A percentile compares a stretch with the other conserved stretches of the same genome.
Evolutionary conservation across 1,284 basidiomycete species (phyloP).

Genomic region (Ustanciosporium gigantosporum): DNA sequence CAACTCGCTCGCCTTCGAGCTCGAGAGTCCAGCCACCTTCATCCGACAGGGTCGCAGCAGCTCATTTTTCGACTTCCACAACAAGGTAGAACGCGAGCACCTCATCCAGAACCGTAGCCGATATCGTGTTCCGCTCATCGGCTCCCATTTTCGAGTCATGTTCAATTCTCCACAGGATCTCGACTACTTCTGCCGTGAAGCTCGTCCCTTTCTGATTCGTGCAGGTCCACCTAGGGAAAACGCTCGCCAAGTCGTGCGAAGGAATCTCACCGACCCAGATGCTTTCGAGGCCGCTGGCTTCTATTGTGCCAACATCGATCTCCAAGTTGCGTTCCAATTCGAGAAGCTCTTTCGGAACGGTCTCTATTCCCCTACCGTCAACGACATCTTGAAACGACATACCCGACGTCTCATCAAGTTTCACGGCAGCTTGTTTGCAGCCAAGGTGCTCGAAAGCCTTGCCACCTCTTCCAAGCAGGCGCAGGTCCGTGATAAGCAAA

Average conservation of each 20-base stretch:
- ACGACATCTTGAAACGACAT: constrained; percentile 9
- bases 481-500: constrained; percentile 12
- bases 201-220: constrained; percentile 9
- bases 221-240: constrained; percentile 10
- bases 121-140: constrained; percentile 10
- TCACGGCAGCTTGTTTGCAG: constrained; percentile 6
- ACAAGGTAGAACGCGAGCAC: neutral
- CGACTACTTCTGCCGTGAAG: constrained; percentile 23
- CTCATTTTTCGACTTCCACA: constrained; percentile 13
- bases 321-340: constrained; percentile 18
- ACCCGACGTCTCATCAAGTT: constrained; percentile 7
- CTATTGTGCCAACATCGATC: constrained; percentile 10
- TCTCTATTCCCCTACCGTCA: constrained; percentile 13
- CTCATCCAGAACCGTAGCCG: constrained; percentile 4
- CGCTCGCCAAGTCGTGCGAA: constrained; percentile 3
- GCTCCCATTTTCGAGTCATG: constrained; percentile 13
- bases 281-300: constrained; percentile 5
- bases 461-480: constrained; percentile 6
- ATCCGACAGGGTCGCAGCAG: constrained; percentile 16
- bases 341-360: constrained; percentile 22
- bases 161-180: constrained; percentile 11
- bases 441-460: constrained; percentile 10
- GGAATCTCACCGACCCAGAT: constrained; percentile 9
- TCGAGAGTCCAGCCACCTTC: constrained; percentile 26
- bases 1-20: constrained; percentile 15